Evolutionary conservation across 78 protist species (phyloP), one percentile per base, ranked within the genome.

Genomic region (Salpingoeca rosetta): DNA sequence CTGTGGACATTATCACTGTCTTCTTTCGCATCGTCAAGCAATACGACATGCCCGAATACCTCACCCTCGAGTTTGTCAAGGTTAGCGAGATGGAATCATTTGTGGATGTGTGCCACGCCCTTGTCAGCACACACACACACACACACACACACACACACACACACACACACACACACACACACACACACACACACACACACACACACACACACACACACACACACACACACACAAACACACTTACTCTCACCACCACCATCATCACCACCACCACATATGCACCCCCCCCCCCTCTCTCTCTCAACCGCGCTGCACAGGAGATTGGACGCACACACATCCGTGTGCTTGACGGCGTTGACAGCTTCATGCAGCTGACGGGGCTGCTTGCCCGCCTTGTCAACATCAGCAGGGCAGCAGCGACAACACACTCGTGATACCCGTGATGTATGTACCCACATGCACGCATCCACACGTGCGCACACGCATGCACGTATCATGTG

Each of bases 311-410:
- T 12, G 0, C 36, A 42, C 90, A 85, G 86, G 94, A 93, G 31
- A 93, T 98, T 43, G 98, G 96, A 39, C 2, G 42, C 44, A 87
- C 90, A 31, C 98, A 97, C 75, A 36, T 91, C 76, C 76, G 96
- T 26, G 84, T 97, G 11, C 80, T 86, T 1, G 94, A 93, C 7
- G 99, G 99, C 1, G 36, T 92, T 2, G 92, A 84, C 84, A 44
- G 97, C 22, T 81, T 88, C 24, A 84, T 97, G 43, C 99, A 98
- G 88, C 76, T 98, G 35, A 25, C 94, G 3, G 98, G 95, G 28
- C 72, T 97, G 35, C 0, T 96, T 35, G 94, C 94, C 35, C 82
- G 85, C 76, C 78, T 96, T n/a, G n/a, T n/a, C n/a, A n/a, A n/a
- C n/a, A n/a, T n/a, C n/a, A n/a, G n/a, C n/a, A n/a, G n/a, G n/a